Conservation (phyloP, 148 eudicot species). For the Vaccinium macrocarpon region DNA sequence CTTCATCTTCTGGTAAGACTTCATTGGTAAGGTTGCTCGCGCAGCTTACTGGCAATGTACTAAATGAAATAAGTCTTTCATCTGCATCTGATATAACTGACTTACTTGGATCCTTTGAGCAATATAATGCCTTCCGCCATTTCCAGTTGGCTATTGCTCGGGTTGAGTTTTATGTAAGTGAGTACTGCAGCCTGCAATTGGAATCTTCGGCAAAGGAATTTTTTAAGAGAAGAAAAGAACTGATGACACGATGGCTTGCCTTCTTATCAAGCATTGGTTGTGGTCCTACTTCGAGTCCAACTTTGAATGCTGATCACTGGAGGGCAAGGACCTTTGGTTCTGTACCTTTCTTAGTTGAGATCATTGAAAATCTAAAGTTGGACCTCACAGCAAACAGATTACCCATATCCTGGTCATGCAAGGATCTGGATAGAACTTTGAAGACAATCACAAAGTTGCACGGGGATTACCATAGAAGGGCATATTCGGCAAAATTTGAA, state of each 20-base stretch:
- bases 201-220: constrained; percentile 42
- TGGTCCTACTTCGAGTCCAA: constrained; percentile 36
- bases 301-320: constrained; percentile 46
- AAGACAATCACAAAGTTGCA: constrained; percentile 49
- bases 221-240: constrained; percentile 40
- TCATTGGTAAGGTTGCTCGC: constrained; percentile 80
- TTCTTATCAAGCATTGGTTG: constrained; percentile 48
- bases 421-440: constrained; percentile 53
- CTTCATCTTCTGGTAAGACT: constrained; percentile 88
- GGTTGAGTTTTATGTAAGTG: constrained; percentile 61
- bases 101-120: constrained; percentile 95
- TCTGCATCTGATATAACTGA: constrained; percentile 93
- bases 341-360: constrained; percentile 48
- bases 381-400: constrained; percentile 33
- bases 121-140: constrained; percentile 80
- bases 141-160: constrained; percentile 50
- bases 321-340: constrained; percentile 27
- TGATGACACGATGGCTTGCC: constrained; percentile 54
- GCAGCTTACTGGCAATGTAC: constrained; percentile 75
- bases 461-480: constrained; percentile 39
- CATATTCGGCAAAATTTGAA: constrained; percentile 72
- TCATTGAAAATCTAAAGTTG: constrained; percentile 51
- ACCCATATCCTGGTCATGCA: constrained; percentile 56
- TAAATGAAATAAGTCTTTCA: constrained; percentile 89
- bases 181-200: constrained; percentile 62